Base-by-base conservation (phyloP, 2,329 filamentous ascomycete species). In the Cytospora schulzeri region DNA sequence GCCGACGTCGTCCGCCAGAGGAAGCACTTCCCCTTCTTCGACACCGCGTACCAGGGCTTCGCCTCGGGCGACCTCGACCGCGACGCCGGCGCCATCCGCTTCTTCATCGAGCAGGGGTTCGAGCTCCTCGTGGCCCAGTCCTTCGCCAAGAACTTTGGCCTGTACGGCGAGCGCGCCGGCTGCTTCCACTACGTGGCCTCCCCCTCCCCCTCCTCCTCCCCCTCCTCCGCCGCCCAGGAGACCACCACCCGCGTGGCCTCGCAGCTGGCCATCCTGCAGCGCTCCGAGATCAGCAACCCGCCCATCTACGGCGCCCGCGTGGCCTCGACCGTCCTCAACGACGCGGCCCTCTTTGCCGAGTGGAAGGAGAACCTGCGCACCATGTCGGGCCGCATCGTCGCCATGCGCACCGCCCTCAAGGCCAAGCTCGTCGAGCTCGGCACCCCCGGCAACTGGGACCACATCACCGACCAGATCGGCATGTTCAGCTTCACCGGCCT, bases 401-500 rank as follows among this genome's bases (percentile, higher is more conserved):
- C 87, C 74, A 99, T 98, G 95, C 89, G 95, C 68, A 87, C 87
- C 73, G 87, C 85, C 4, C 81, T 99, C 71, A 86, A 92, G 58
- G 79, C 81, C 63, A 92, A 93, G 78, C 86, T 99, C 14, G 94
- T 98, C 79, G 87, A 88, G 73, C 85, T 94, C 66, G 87, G 86
- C 33, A 97, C 95, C 0, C 94, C 94, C 0, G 94, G 94, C 35
- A 90, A 86, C 17, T 99, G 95, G 95, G 92, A 93, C 74, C 95
- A 99, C 80, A 96, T 99, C 76, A 97, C 93, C 19, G 91, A 96
- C 73, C 95, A 99, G 84, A 99, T 99, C 75, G 95, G 95, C 80
- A 99, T 99, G 95, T 99, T 99, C 81, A 94, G 90, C 77, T 99
- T 96, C 77, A 96, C 92, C 0, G 92, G 92, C 15, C 79, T 96